Evolutionary conservation across 2,329 filamentous ascomycete genomes (phyloP).

Genomic region (Hirsutella minnesotensis): DNA sequence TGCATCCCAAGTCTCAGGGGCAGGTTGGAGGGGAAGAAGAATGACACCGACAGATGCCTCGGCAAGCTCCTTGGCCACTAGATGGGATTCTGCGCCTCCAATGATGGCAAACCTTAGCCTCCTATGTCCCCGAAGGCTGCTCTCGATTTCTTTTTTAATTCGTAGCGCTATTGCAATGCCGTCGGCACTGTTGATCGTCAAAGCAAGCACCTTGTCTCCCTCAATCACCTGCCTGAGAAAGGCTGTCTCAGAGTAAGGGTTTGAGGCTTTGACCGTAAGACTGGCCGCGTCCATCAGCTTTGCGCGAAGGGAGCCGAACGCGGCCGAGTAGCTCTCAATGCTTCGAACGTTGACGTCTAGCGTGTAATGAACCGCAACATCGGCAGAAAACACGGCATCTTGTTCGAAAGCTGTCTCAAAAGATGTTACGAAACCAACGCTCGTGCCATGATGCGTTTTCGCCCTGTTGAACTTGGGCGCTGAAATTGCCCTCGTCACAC

Average conservation of each 20-base stretch:
- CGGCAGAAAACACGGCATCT: constrained; percentile 39
- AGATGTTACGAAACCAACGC: constrained; percentile 44
- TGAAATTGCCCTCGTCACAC: constrained; percentile 46
- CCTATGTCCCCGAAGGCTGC: constrained; percentile 5
- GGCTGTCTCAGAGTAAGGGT: constrained; percentile 33
- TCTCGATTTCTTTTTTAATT: constrained; percentile 45
- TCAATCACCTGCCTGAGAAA: constrained; percentile 42
- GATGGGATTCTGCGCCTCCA: constrained; percentile 50
- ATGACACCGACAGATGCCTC: constrained; percentile 45
- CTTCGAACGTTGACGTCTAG: constrained; percentile 26
- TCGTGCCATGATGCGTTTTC: constrained; percentile 40
- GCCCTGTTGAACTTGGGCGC: constrained; percentile 34
- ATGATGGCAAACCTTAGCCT: constrained; percentile 43
- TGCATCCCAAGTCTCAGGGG: constrained; percentile 45
- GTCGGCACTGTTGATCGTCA: constrained; percentile 52
- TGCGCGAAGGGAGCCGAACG: constrained; percentile 36
- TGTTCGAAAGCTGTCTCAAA: constrained; percentile 32
- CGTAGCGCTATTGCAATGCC: constrained; percentile 46
- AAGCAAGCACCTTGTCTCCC: constrained; percentile 40
- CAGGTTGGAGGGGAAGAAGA: constrained; percentile 45
- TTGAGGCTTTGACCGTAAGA: constrained; percentile 17
- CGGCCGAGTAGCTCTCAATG: constrained; percentile 41
- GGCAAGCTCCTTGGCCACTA: constrained; percentile 47
- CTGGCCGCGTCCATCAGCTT: constrained; percentile 42
- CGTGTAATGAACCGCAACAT: constrained; percentile 47